Evolutionary conservation across 768 basidiomycete species (phyloP).

Genomic region (Amanita phalloides): DNA sequence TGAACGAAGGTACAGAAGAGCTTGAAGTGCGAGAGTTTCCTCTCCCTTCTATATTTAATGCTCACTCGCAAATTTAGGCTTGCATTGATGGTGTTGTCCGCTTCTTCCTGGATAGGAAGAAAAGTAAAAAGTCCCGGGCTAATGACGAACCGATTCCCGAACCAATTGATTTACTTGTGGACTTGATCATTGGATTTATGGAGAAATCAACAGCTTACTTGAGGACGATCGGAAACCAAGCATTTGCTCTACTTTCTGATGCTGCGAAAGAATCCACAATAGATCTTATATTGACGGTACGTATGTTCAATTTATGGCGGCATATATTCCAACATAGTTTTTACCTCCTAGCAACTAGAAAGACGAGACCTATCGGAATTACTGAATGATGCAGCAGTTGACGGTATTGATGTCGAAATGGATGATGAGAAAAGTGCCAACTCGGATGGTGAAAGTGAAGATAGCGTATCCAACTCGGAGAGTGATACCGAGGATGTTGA

Average conservation of each 20-base stretch:
- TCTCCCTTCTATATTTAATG: background rate
- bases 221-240: conserved; percentile 70
- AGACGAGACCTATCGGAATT: conserved; percentile 50
- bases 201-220: conserved; percentile 76
- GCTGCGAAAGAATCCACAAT: conserved; percentile 60
- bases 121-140: conserved; percentile 28
- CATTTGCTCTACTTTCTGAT: conserved; percentile 64
- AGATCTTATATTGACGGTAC: conserved; percentile 72
- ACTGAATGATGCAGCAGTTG: conserved; percentile 32
- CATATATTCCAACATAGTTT: conserved; percentile 1
- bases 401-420: conserved; percentile 22
- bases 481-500: conserved; percentile 30
- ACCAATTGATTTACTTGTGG: conserved; percentile 79
- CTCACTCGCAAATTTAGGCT: conserved; percentile 26
- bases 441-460: conserved; percentile 18
- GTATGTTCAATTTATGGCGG: conserved; percentile 16
- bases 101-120: conserved; percentile 33
- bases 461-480: conserved; percentile 15
- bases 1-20: conserved; percentile 40
- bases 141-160: conserved; percentile 25
- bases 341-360: conserved; percentile 66
- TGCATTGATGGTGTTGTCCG: conserved; percentile 49
- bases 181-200: conserved; percentile 82
- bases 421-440: conserved; percentile 19
- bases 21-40: conserved; percentile 47